phyloP scores from a whole-genome alignment of 495 filamentous ascomycete genomes.

The Lophiotrema nucula region DNA sequence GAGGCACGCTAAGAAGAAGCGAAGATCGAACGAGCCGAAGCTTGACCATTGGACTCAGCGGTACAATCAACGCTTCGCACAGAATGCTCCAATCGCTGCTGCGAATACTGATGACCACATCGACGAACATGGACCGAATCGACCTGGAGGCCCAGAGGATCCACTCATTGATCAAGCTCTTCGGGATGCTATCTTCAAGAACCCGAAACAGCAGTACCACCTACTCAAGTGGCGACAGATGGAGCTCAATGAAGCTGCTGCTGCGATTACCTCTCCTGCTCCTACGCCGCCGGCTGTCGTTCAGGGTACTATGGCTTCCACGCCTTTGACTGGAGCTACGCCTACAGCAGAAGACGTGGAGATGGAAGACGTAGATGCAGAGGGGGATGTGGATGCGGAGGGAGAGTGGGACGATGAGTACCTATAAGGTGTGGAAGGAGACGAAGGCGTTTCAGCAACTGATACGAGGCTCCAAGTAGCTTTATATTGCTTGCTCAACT shows the following conservation, averaged over 20 bases:
- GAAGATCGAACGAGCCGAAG: neutral
- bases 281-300: neutral
- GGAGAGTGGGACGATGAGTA: constrained; percentile 23
- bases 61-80: no score
- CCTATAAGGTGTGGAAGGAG: no score
- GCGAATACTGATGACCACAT: no score
- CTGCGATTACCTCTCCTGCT: neutral
- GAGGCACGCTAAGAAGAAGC: neutral
- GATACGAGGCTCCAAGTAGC: no score
- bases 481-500: no score
- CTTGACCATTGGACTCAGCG: no score
- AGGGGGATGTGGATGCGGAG: constrained; percentile 21
- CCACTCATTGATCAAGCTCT: no score
- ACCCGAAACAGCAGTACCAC: neutral
- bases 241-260: neutral
- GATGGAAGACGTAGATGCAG: neutral
- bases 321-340: neutral
- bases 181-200: neutral
- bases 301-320: neutral
- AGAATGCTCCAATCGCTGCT: no score
- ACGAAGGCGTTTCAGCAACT: no score
- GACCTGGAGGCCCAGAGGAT: no score
- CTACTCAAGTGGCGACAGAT: neutral
- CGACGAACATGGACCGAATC: no score
- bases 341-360: constrained; percentile 1